Percentiles rank a stretch among this genome's conserved stretches.
Evolutionary conservation across 2,329 filamentous ascomycete species (phyloP).

Genomic region (Beauveria scarabaeidicola): DNA sequence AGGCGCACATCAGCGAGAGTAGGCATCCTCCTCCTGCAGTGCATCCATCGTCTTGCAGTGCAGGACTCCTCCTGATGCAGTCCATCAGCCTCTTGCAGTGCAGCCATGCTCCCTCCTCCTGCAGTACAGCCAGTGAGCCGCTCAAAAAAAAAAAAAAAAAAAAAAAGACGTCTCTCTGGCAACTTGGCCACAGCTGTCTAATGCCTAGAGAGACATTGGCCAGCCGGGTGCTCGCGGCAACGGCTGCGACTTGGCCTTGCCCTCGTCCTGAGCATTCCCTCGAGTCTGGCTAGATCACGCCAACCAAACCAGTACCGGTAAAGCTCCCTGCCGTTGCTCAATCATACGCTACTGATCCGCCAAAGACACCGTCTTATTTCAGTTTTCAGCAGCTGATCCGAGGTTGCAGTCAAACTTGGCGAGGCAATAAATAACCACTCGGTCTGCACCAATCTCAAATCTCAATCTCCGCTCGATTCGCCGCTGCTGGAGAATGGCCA

Average conservation of each 20-base stretch:
- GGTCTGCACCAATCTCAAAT: not conserved
- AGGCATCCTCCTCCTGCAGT: no score
- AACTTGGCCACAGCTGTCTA: not conserved
- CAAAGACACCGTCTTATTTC: not conserved
- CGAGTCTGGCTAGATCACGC: not conserved
- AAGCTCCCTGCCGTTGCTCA: not conserved
- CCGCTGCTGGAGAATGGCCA: not conserved
- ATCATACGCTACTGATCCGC: not conserved
- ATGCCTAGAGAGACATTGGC: not conserved
- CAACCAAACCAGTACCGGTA: not conserved
- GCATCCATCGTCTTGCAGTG: no score
- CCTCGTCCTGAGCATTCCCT: not conserved
- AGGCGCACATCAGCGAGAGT: not conserved
- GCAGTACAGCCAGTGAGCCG: not conserved
- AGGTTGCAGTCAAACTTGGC: no score
- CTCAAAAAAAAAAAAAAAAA: not conserved
- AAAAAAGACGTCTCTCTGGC: not conserved
- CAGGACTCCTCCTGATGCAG: no score
- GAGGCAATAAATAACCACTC: not conserved
- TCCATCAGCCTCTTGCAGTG: no score
- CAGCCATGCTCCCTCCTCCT: not conserved
- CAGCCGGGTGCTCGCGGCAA: not conserved
- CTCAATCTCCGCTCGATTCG: not conserved
- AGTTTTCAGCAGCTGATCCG: not conserved
- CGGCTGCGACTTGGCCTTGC: not conserved